These are phyloP conservation scores for Escallonia rubra DNA, from an alignment of 129 eudicot species.

Conservation along the genomic window DNA sequence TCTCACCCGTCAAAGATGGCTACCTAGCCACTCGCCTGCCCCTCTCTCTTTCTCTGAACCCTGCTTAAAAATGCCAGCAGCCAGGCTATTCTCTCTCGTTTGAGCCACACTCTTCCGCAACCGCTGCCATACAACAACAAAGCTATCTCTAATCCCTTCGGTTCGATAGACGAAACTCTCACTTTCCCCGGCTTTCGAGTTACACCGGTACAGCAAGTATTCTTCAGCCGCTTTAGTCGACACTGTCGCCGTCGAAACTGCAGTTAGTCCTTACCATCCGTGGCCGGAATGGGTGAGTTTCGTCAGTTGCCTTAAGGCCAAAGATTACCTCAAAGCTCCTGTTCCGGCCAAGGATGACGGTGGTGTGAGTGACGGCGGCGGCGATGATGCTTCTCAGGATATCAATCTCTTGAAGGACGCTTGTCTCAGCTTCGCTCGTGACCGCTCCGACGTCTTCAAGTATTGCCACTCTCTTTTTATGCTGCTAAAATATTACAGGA, in stretches of 20 bases:
- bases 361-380: conserved; percentile 22
- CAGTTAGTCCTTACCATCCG: conserved; percentile 36
- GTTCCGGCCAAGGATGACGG: conserved; percentile 10
- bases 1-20: no score
- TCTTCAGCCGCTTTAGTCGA: conserved; percentile 31
- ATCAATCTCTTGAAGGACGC: conserved; percentile 58
- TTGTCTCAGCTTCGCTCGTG: conserved; percentile 82
- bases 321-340: conserved; percentile 49
- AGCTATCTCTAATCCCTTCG: conserved; percentile 24
- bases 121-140: neutral
- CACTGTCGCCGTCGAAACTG: neutral
- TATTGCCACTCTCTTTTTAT: conserved; percentile 10
- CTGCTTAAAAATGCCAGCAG: conserved; percentile 13
- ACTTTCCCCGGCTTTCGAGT: conserved; percentile 31
- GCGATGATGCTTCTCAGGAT: conserved; percentile 45
- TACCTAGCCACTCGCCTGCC: neutral
- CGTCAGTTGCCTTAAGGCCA: conserved; percentile 65
- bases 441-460: conserved; percentile 84
- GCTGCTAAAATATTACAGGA: neutral
- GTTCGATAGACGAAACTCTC: conserved; percentile 17
- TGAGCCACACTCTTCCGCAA: conserved; percentile 21
- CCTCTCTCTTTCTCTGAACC: neutral
- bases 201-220: conserved; percentile 38
- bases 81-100: conserved; percentile 29
- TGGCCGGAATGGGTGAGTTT: conserved; percentile 97